A percentile compares a stretch with the other conserved stretches of the same genome.
These are phyloP conservation scores for Penicillium sp. DNA, from an alignment of 2,329 filamentous ascomycete genomes.

Conservation along the genomic window DNA sequence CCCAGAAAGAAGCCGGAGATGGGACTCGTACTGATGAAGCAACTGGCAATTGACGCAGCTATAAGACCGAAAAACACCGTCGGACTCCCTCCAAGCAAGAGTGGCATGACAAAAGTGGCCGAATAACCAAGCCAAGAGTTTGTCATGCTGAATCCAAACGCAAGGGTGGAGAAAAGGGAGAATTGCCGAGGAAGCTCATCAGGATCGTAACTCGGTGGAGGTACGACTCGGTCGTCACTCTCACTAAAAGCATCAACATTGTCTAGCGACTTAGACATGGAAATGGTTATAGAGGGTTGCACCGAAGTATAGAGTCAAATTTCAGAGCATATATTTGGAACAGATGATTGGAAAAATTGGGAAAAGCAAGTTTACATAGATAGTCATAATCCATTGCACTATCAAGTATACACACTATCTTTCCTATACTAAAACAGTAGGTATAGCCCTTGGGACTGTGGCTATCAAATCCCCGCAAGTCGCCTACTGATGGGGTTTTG, in stretches of 20 bases:
- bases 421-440: background rate
- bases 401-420: too few relatives aligned
- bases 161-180: slow-evolving; percentile 22
- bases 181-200: slow-evolving; percentile 1
- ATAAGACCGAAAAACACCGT: slow-evolving; percentile 18
- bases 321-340: background rate
- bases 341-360: background rate
- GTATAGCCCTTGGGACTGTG: too few relatives aligned
- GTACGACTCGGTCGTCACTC: background rate
- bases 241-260: background rate
- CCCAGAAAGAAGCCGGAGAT: background rate
- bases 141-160: slow-evolving; percentile 30
- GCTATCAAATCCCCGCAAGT: background rate
- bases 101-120: slow-evolving; percentile 18
- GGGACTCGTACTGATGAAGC: slow-evolving; percentile 19
- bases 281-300: background rate
- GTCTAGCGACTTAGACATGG: background rate
- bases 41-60: slow-evolving; percentile 23
- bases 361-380: background rate
- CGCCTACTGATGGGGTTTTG: background rate
- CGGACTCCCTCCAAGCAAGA: slow-evolving; percentile 24
- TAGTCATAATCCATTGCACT: background rate
- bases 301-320: background rate
- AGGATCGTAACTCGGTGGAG: background rate
- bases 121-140: slow-evolving; percentile 36